These are phyloP conservation scores for Tulasnella sp. DNA, from an alignment of 768 basidiomycete species.

Conservation along the genomic window DNA sequence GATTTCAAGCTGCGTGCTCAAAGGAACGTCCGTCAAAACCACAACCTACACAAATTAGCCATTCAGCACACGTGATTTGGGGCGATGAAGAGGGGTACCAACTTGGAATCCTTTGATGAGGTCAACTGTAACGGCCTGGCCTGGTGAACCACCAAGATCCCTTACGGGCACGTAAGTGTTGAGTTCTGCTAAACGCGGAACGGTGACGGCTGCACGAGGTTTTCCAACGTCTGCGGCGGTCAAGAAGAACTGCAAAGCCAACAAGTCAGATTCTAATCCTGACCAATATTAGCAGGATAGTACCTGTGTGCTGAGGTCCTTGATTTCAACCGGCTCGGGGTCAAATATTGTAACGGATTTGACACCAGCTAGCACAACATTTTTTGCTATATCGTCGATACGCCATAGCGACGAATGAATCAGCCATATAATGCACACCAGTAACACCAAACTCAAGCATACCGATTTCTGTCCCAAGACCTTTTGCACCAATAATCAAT, in stretches of 20 bases:
- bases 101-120: constrained; percentile 84
- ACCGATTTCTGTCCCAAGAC: constrained; percentile 94
- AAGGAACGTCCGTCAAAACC: constrained; percentile 67
- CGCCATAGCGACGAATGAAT: not conserved
- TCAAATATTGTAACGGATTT: constrained; percentile 95
- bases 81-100: constrained; percentile 7
- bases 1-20: constrained; percentile 81
- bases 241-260: constrained; percentile 67
- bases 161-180: constrained; percentile 94
- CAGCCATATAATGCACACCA: not conserved
- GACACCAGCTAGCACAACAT: constrained; percentile 87
- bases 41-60: constrained; percentile 47
- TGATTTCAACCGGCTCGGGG: constrained; percentile 73
- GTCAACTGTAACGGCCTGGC: constrained; percentile 67
- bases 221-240: constrained; percentile 78
- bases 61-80: not conserved
- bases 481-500: constrained; percentile 81
- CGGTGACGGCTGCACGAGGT: constrained; percentile 70
- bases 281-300: not conserved
- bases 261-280: not conserved
- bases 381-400: constrained; percentile 56
- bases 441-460: constrained; percentile 18
- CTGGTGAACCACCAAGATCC: constrained; percentile 62
- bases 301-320: constrained; percentile 88
- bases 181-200: constrained; percentile 81